Percentiles rank a stretch among this genome's conserved stretches.
phyloP scores from a whole-genome alignment of 345 rosid genomes.

The Euphorbia peplus region DNA sequence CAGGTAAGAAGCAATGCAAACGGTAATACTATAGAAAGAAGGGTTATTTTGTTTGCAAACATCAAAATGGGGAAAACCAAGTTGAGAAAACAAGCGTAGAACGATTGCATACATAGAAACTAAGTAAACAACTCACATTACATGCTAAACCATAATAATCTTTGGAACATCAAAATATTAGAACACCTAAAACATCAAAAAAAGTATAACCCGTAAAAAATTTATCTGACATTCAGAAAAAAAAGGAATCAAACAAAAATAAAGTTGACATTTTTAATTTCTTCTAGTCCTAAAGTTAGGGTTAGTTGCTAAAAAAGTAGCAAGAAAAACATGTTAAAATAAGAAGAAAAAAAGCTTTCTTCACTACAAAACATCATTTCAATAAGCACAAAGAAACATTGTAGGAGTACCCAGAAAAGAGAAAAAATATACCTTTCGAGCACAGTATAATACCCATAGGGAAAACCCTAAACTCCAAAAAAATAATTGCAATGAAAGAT shows the following conservation, averaged over 20 bases:
- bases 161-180: neutral
- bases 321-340: neutral
- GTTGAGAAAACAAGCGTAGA: no score
- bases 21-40: no score
- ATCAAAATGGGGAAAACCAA: neutral
- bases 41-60: neutral
- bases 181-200: conserved; percentile 3
- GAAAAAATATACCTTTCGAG: neutral
- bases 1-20: neutral
- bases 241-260: neutral
- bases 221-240: neutral
- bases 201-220: neutral
- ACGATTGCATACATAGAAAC: no score
- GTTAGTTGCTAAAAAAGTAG: neutral
- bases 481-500: no score
- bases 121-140: no score
- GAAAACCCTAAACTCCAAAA: no score
- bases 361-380: no score
- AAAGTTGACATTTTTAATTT: neutral
- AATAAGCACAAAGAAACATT: no score
- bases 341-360: neutral
- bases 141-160: no score
- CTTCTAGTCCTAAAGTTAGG: neutral
- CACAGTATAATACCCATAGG: no score
- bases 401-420: no score